A percentile compares a stretch with the other conserved stretches of the same genome.
phyloP scores from a whole-genome alignment of 768 basidiomycete genomes.

The Mycena belliarum region DNA sequence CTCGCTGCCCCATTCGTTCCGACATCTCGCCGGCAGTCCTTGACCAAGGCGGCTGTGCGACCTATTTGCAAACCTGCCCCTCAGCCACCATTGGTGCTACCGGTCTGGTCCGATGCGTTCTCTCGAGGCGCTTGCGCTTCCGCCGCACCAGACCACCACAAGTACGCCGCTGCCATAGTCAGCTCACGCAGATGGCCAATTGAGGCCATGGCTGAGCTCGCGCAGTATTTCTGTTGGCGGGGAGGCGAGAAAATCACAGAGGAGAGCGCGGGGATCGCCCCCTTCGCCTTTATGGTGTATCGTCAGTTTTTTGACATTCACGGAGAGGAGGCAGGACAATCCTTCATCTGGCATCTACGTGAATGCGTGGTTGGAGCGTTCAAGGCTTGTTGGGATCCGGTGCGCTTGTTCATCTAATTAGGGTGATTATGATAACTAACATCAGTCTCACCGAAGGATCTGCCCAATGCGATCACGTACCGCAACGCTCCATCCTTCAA shows the following conservation, averaged over 20 bases:
- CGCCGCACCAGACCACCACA: slow-evolving; percentile 2
- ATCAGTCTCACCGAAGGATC: slow-evolving; percentile 16
- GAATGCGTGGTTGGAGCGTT: slow-evolving; percentile 27
- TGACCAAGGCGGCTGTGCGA: background rate
- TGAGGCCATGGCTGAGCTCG: slow-evolving; percentile 26
- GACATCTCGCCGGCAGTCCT: background rate
- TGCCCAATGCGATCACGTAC: slow-evolving; percentile 16
- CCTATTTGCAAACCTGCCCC: slow-evolving; percentile 2
- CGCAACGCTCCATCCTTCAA: slow-evolving; percentile 17
- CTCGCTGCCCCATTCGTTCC: slow-evolving; percentile 18
- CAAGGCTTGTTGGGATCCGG: slow-evolving; percentile 28
- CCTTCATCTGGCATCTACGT: slow-evolving; percentile 29
- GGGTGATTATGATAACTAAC: background rate
- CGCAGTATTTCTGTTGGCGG: slow-evolving; percentile 30
- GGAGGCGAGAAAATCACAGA: slow-evolving; percentile 16
- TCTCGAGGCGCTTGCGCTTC: slow-evolving; percentile 12
- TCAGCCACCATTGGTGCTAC: background rate
- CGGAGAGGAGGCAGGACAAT: slow-evolving; percentile 25
- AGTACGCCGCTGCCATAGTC: slow-evolving; percentile 6
- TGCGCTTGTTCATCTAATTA: slow-evolving; percentile 13
- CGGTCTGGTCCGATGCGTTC: slow-evolving; percentile 16
- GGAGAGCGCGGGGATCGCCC: slow-evolving; percentile 17
- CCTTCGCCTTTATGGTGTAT: slow-evolving; percentile 28
- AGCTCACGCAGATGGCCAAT: slow-evolving; percentile 21
- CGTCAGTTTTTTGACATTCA: slow-evolving; percentile 15